Base-by-base conservation (phyloP, 2,329 filamentous ascomycete species). In the Ophiocordyceps australis region DNA sequence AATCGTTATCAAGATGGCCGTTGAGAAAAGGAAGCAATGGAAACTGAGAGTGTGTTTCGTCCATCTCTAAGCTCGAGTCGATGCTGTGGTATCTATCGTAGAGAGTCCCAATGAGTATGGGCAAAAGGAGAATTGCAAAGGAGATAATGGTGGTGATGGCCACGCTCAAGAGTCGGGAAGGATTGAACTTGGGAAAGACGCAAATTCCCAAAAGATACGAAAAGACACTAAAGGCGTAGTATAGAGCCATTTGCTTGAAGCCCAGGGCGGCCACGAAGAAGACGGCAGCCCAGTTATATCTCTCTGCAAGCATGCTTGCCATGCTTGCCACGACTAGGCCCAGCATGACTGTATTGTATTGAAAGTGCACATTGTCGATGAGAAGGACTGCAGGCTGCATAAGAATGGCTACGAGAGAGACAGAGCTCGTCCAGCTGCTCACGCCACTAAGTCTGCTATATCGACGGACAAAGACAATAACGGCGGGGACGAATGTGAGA, bases 181-280 rank as follows among this genome's bases (percentile, higher is more conserved):
- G 39, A 29, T 76, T 74, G 39, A 85, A 51, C 9, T 61, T 59
- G 1, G 85, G 85, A 34, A 74, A 75, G n/a, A 91, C 39, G 43
- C 85, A 94, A 41, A 74, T 72, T 7, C 86, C 89, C 1, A 95
- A 59, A 3, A 98, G 70, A 43, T 85, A 98, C 17, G 82, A 77
- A 47, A 95, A 95, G 30, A 95, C 74, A 13, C 76, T 74, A 10
- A 91, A 85, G 4, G 91, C 83, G 50, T 94, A 98, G 55, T 95
- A 98, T 11, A 98, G 62, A 1, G 86, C 86, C 91, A 98, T 98
- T 50, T 98, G 89, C 59, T 98, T 98, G 62, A 95, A 98, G 5
- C 82, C 82, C n/a, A 98, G 59, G 4, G 86, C 80, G 11, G 69
- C 71, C 6, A 98, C 89, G 39, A 98, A 98, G 56, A 93, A 93